phyloP scores from a whole-genome alignment of 2,329 filamentous ascomycete species.

The Fonsecaea erecta region DNA sequence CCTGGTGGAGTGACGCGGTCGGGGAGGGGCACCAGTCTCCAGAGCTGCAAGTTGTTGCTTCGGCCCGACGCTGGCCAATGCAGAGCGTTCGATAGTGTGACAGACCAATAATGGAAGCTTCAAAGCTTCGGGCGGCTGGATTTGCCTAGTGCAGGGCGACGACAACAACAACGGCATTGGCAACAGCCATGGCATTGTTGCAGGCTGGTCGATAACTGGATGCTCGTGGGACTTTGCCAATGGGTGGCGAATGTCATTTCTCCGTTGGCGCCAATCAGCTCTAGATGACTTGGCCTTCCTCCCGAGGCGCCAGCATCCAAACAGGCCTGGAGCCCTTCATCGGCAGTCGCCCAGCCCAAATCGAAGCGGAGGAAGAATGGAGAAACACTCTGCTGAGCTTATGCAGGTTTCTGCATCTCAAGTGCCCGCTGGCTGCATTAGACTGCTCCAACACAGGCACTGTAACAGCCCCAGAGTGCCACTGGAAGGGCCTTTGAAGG shows the following conservation, averaged over 20 bases:
- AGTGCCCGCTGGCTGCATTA: constrained; percentile 19
- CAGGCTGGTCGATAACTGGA: constrained; percentile 2
- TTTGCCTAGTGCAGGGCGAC: constrained; percentile 3
- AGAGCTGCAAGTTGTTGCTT: constrained; percentile 13
- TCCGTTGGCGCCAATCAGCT: constrained; percentile 7
- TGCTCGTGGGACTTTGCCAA: constrained; percentile 4
- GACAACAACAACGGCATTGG: background rate
- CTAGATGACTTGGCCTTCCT: constrained; percentile 2
- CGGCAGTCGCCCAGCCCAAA: constrained; percentile 16
- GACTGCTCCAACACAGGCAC: constrained; percentile 7
- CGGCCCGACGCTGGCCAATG: constrained; percentile 14
- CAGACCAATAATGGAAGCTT: constrained; percentile 1
- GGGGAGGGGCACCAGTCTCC: constrained; percentile 7
- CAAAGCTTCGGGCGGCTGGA: background rate
- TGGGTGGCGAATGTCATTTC: constrained; percentile 1
- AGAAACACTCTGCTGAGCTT: constrained; percentile 8
- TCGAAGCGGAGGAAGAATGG: constrained; percentile 12
- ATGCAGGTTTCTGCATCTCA: constrained; percentile 16
- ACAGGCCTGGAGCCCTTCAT: constrained; percentile 3
- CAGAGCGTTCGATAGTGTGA: background rate
- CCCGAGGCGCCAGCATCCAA: constrained; percentile 10
- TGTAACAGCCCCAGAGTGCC: constrained; percentile 1
- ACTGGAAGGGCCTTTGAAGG: constrained; percentile 5
- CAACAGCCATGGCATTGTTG: background rate
- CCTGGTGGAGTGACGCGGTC: background rate